Evolutionary conservation across 2,329 filamentous ascomycete genomes (phyloP), one percentile per base, ranked within the genome.

Genomic region (Trichoderma pleuroti): DNA sequence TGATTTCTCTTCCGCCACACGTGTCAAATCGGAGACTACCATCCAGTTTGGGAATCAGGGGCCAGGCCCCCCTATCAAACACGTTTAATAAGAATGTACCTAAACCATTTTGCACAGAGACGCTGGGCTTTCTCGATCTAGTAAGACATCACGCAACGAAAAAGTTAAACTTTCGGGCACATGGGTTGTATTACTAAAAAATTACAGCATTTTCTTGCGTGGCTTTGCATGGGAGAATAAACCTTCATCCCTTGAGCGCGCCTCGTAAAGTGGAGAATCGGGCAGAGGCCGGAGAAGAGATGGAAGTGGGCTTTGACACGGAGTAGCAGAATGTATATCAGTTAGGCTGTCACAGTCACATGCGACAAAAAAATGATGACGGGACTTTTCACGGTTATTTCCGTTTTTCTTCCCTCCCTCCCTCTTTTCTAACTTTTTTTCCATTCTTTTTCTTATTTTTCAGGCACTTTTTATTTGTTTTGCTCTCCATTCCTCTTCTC

Each of bases 11-110:
- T 36, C 26, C 52, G 34, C 36, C 34, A 46, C 64, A 30, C n/a
- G 26, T 67, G 64, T 59, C 52, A 57, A 59, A 59, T 67, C 36
- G 64, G 64, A 24, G 54, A 28, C 64, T 18, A 63, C 60, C 18
- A 56, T 26, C 64, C 64, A 24, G 42, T 67, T 59, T 59, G 34
- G 64, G 64, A 67, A 30, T 59, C n/a, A 26, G 34, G 36, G 21
- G 26, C 52, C 32, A 57, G 49, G 26, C 36, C 61, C 62, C 46
- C 32, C 24, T 56, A 39, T 66, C 24, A 21, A 39, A 21, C 28
- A 26, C n/a, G 10, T 61, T 26, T 26, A 26, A 18, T 36, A 26
- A 18, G 12, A 16, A 16, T 24, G 24, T 30, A n/a, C 24, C 24
- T 21, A 46, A 49, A 49, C 10, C 10, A 24, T 39, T 46, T 16